phyloP scores from a whole-genome alignment of 2,329 filamentous ascomycete genomes.

The Neonectria neomacrospora region DNA sequence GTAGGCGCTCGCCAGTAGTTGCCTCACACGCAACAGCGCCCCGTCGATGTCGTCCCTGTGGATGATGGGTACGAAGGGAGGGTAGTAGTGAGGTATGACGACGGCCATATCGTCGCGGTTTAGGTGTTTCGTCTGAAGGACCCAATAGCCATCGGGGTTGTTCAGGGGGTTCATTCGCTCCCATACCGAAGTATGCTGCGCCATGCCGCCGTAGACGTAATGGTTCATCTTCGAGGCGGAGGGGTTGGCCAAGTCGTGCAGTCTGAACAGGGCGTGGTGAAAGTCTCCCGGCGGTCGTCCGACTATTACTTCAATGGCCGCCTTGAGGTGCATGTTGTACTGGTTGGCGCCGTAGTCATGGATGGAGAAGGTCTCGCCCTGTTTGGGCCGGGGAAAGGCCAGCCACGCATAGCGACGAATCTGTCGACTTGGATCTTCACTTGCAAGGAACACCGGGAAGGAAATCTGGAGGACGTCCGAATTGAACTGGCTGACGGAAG shows the following conservation, averaged over 20 bases:
- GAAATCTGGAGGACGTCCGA: slow-evolving; percentile 35
- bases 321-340: slow-evolving; percentile 41
- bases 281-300: slow-evolving; percentile 18
- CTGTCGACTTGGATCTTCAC: slow-evolving; percentile 11
- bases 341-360: slow-evolving; percentile 41
- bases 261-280: slow-evolving; percentile 35
- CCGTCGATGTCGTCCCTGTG: not conserved
- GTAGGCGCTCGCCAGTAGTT: slow-evolving; percentile 4
- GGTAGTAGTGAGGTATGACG: slow-evolving; percentile 36
- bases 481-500: slow-evolving; percentile 28
- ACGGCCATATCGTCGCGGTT: slow-evolving; percentile 7
- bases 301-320: slow-evolving; percentile 43
- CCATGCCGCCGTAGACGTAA: slow-evolving; percentile 33
- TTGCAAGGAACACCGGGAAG: slow-evolving; percentile 13
- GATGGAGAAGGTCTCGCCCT: slow-evolving; percentile 10
- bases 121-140: slow-evolving; percentile 24
- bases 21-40: not conserved
- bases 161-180: slow-evolving; percentile 35
- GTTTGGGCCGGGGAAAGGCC: slow-evolving; percentile 32
- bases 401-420: slow-evolving; percentile 36
- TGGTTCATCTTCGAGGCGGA: not conserved
- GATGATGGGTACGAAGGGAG: slow-evolving; percentile 6
- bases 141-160: slow-evolving; percentile 28
- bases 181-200: slow-evolving; percentile 26
- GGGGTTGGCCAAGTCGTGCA: slow-evolving; percentile 28